Evolutionary conservation across 2,329 filamentous ascomycete genomes (phyloP).

Genomic region (Ramichloridium luteum): DNA sequence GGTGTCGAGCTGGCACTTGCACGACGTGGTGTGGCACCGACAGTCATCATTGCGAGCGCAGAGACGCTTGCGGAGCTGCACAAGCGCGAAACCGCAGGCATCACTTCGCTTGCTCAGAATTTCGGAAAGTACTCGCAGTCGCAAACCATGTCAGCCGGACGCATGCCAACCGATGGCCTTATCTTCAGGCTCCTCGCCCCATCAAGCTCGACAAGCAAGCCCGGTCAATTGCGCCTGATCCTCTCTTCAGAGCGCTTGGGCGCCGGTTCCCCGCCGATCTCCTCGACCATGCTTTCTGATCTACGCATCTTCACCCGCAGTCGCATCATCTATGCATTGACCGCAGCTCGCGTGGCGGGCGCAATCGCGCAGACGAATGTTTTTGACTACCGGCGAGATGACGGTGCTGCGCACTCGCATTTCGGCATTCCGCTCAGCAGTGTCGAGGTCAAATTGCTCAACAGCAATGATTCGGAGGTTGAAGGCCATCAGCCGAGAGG

Average conservation of each 20-base stretch:
- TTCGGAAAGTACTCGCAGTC: conserved; percentile 61
- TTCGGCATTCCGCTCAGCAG: conserved; percentile 74
- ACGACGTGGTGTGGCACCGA: conserved; percentile 63
- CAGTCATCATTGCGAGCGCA: conserved; percentile 67
- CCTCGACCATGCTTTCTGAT: conserved; percentile 60
- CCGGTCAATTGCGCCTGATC: conserved; percentile 68
- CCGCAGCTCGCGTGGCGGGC: conserved; percentile 71
- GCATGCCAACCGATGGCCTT: conserved; percentile 56
- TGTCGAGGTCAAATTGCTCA: conserved; percentile 53
- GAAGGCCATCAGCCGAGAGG: conserved; percentile 43
- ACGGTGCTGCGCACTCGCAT: conserved; percentile 41
- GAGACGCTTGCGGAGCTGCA: conserved; percentile 60
- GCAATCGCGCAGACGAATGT: conserved; percentile 77
- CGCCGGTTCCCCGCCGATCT: conserved; percentile 49
- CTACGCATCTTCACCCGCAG: conserved; percentile 70
- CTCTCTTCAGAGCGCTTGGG: conserved; percentile 65
- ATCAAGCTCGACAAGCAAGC: conserved; percentile 42
- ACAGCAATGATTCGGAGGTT: conserved; percentile 30
- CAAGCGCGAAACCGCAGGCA: conserved; percentile 42
- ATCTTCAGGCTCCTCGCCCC: conserved; percentile 51
- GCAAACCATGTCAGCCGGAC: conserved; percentile 57
- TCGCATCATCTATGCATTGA: conserved; percentile 73
- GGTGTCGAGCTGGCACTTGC: conserved; percentile 61
- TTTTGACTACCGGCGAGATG: conserved; percentile 65
- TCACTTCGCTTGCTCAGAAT: conserved; percentile 49